Evolutionary conservation across 1,284 basidiomycete genomes (phyloP), one percentile per base, ranked within the genome.

Genomic region (Ganoderma multipileum): DNA sequence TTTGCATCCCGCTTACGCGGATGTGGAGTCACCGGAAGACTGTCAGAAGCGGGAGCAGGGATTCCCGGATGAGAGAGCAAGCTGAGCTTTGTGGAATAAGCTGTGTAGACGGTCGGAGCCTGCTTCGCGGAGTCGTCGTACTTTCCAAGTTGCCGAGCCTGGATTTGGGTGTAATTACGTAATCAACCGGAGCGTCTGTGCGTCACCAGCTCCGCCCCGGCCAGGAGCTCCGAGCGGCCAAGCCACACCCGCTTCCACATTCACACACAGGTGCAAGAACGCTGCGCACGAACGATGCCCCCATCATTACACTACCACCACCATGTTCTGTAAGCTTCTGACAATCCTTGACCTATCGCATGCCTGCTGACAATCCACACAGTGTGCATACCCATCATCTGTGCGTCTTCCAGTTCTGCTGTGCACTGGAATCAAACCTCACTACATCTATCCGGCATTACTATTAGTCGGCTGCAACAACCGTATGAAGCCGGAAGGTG

Each of bases 381-480:
- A 87, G 86, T 87, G 69, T 87, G 83, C 69, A 68, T 87, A 18
- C 86, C 86, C 30, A 80, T 87, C 67, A 67, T 81, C 30, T 78
- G 86, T 87, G 69, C 75, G 85, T 82, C 26, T 58, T 18, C 59
- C 38, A 16, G 11, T 36, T 55, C 44, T 28, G 20, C 44, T 42
- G 11, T 36, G 41, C 55, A 38, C n/a, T n/a, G n/a, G 30, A 61
- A 62, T 42, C 28, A 55, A 20, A 39, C 9, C 23, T 50, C 47
- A 50, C 47, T 14, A 23, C 23, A 11, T 50, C 47, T 26, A 28
- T 38, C 52, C 55, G 50, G 33, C 36, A 68, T 61, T 47, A 61
- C n/a, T 71, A 61, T n/a, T 71, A 88, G 87, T 87, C 60, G 86
- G 87, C 18, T 85, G 86, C 73, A 79, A 83, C 30, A 84, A 83